Evolutionary conservation across 352 stramenopile genomes (phyloP), one percentile per base, ranked within the genome.

Genomic region (Globisporangium camurandrum): DNA sequence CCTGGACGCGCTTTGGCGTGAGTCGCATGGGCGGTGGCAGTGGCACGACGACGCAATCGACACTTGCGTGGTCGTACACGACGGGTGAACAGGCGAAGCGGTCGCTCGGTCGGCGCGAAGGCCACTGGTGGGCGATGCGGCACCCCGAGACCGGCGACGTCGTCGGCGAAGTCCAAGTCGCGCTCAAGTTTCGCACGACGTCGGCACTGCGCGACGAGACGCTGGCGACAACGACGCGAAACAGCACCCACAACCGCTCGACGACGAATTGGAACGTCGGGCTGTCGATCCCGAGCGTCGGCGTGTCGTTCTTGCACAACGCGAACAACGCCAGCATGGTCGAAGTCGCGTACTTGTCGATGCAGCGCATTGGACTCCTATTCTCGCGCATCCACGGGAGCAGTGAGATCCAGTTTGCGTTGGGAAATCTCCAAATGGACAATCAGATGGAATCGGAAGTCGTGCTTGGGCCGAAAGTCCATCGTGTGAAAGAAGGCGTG

Each of bases 371-470:
- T 8, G 75, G 74, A 0, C 54, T 93, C 8, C 53, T 95, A 20
- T 95, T 92, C 47, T 89, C 79, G 1, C 71, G 76, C 39, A 76
- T 81, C 2, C 80, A 75, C 30, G 67, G 76, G n/a, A 91, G 76
- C 56, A 93, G 78, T 34, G 84, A 95, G 41, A 64, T 93, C 24
- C 66, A 85, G 0, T 85, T 89, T 48, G 88, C 79, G 16, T 58
- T 95, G 16, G 84, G 84, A 3, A 95, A 95, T 30, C 24, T 93
- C 28, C 84, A 95, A 46, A 92, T 95, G 79, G 84, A 95, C 59
- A 93, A 95, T 42, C 84, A 95, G 62, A 95, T 95, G 79, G 84
- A 95, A 46, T 60, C 66, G 17, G 81, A 92, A 44, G 84, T 95
- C 31, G 75, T 95, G 33, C 55, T 95, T 4, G 79, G 81, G 0